Conservation (phyloP, 176 grass and related monocot species). For the Aegilops bicornis region DNA sequence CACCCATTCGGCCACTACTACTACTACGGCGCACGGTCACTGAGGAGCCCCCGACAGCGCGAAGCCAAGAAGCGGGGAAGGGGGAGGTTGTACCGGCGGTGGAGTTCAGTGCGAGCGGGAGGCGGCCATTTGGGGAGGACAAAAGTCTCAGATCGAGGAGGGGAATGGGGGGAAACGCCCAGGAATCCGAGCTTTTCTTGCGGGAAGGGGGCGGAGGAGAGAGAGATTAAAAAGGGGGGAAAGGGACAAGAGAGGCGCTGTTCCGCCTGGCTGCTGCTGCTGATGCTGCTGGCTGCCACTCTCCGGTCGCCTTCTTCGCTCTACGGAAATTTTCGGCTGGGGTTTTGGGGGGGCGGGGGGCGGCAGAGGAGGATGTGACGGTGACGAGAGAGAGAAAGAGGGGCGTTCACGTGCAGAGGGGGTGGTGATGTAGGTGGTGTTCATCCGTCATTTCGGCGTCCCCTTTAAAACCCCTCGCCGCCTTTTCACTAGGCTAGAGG, state of each 20-base stretch:
- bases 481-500: neutral
- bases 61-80: neutral
- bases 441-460: conserved; percentile 20
- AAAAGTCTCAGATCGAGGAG: conserved; percentile 51
- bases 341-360: conserved; percentile 8
- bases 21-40: no score
- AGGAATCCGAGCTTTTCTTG: conserved; percentile 47
- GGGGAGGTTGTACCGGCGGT: neutral
- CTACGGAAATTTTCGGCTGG: conserved; percentile 17
- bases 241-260: conserved; percentile 39
- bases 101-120: conserved; percentile 32
- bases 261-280: conserved; percentile 5
- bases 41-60: neutral
- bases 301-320: conserved; percentile 14
- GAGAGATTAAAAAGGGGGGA: conserved; percentile 28
- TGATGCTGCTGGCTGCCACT: neutral
- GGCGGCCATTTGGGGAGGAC: conserved; percentile 31
- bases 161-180: conserved; percentile 31
- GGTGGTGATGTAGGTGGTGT: conserved; percentile 17
- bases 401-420: conserved; percentile 31
- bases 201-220: conserved; percentile 6
- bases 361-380: neutral
- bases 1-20: conserved; percentile 9
- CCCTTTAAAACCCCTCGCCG: neutral
- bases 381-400: neutral